These are phyloP conservation scores for Lachnellula cervina DNA, from an alignment of 2,329 filamentous ascomycete species.

Conservation along the genomic window DNA sequence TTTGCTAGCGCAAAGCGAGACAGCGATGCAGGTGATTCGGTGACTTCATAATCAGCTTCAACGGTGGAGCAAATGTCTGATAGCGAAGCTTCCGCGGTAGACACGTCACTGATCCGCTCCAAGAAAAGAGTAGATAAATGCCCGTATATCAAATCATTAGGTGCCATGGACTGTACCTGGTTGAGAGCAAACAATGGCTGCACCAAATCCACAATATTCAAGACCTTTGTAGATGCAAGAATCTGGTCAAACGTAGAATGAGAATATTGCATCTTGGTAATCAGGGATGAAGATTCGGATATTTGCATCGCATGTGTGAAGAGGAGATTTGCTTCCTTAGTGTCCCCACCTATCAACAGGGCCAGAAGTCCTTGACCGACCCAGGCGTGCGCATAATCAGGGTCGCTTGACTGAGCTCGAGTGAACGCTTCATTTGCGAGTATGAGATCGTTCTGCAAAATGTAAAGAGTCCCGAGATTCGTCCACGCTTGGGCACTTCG, in stretches of 20 bases:
- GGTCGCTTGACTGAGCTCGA: slow-evolving; percentile 86
- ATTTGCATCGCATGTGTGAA: slow-evolving; percentile 96
- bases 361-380: slow-evolving; percentile 87
- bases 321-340: slow-evolving; percentile 72
- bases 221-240: slow-evolving; percentile 48
- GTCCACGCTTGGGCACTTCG: slow-evolving; percentile 81
- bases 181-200: slow-evolving; percentile 85
- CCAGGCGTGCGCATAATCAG: slow-evolving; percentile 91
- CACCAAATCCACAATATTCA: slow-evolving; percentile 60
- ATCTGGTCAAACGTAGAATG: slow-evolving; percentile 79
- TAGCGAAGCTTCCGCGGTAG: slow-evolving; percentile 58
- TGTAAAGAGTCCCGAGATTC: slow-evolving; percentile 80
- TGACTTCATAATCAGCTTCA: slow-evolving; percentile 78
- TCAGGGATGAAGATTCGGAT: slow-evolving; percentile 67
- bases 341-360: slow-evolving; percentile 62
- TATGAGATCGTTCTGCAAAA: slow-evolving; percentile 76
- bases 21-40: slow-evolving; percentile 70
- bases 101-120: slow-evolving; percentile 70
- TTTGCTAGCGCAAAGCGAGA: slow-evolving; percentile 77
- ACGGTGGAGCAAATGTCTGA: slow-evolving; percentile 62
- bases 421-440: slow-evolving; percentile 90
- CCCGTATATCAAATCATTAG: slow-evolving; percentile 64
- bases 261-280: slow-evolving; percentile 75
- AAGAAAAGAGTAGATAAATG: slow-evolving; percentile 78
- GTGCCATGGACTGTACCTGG: slow-evolving; percentile 69